Base-by-base conservation (phyloP, 805 yeast genomes). In the Saccharomyces mikatae region DNA sequence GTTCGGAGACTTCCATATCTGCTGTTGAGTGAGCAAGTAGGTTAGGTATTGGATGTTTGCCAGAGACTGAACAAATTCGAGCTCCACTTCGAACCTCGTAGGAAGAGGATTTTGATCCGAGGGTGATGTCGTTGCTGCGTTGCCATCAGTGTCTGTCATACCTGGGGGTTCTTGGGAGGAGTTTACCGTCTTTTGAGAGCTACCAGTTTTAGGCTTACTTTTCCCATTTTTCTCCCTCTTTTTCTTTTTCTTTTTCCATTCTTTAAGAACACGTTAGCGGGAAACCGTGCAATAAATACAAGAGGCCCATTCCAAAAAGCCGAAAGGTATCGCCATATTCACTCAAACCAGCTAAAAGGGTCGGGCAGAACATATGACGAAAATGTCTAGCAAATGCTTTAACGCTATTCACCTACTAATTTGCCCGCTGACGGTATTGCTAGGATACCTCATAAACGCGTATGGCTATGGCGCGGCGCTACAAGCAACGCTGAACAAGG, bases 21-120 rank as follows among this genome's bases (percentile, higher is more conserved):
- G 83, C 60, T 84, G 87, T 69, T 91, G 97, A 2, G 97, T 96
- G 24, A 67, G 58, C 27, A 92, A 75, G 63, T 82, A 90, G 59
- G 89, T 84, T 54, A 92, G 77, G 66, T 91, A 92, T 68, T 86
- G 96, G 48, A 92, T 83, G 69, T 92, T 94, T 2, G 96, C 89
- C 32, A 92, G 76, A 14, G 96, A 85, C 71, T 92, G 98, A 2
- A 92, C 95, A 71, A 92, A 92, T 80, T 87, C 73, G 28, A 70
- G 54, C 56, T 69, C 72, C 9, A 70, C 66, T 58, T 69, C 73
- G 52, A 68, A 58, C 65, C 82, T 61, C 50, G 81, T 82, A 58
- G 87, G 97, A n/a, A 61, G 60, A 4, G 48, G 49, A 29, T 21
- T 9, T 41, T 28, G 14, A 30, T 29, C 51, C 46, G 29, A 29